Evolutionary conservation across 257 asterid species (phyloP).

Genomic region (Lavandula angustifolia): DNA sequence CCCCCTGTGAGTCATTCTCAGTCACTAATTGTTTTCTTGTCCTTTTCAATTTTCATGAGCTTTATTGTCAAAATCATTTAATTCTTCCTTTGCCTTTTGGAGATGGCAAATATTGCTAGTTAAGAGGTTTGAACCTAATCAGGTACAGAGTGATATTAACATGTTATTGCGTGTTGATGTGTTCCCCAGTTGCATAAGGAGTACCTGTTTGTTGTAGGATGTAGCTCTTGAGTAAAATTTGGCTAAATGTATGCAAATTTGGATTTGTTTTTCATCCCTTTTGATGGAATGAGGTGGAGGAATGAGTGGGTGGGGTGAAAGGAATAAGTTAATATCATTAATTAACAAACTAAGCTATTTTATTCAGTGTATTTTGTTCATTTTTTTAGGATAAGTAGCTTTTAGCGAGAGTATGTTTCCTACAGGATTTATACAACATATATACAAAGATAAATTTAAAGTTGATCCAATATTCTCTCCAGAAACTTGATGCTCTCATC

Average conservation of each 20-base stretch:
- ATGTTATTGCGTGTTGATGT: neutral
- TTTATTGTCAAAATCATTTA: neutral
- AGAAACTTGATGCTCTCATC: neutral
- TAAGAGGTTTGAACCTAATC: neutral
- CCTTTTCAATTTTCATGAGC: constrained; percentile 2
- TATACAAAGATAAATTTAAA: neutral
- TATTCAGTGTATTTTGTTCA: neutral
- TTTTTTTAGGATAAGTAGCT: neutral
- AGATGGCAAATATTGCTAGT: neutral
- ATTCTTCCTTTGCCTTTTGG: neutral
- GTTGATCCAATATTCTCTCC: neutral
- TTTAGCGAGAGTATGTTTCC: constrained; percentile 9
- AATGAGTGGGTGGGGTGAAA: neutral
- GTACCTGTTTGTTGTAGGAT: neutral
- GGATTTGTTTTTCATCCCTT: neutral
- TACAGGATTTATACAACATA: neutral
- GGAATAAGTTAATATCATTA: too few relatives aligned
- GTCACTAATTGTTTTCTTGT: constrained; percentile 4
- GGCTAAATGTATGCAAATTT: neutral
- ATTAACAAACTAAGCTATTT: neutral
- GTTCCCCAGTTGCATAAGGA: neutral
- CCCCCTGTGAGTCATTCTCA: constrained; percentile 56
- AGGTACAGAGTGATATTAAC: neutral
- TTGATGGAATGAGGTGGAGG: neutral
- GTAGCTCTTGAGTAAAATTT: neutral